These are phyloP conservation scores for Fusarium sacchari DNA, from an alignment of 2,329 filamentous ascomycete genomes.

Conservation along the genomic window DNA sequence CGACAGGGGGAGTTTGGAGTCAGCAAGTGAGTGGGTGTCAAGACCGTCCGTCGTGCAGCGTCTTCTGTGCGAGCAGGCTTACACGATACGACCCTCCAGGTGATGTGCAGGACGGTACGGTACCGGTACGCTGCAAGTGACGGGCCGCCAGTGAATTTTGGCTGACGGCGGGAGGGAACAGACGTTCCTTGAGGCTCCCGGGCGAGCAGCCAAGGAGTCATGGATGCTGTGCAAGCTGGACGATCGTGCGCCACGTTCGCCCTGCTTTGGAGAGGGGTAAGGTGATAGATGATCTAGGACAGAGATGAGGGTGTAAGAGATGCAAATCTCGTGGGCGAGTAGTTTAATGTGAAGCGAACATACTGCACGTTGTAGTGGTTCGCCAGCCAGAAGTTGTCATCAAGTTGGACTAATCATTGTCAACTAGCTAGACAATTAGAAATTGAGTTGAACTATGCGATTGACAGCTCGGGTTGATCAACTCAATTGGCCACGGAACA, in stretches of 20 bases:
- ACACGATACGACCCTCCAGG: slow-evolving; percentile 27
- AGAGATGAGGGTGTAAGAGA: slow-evolving; percentile 33
- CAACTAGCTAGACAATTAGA: neutral
- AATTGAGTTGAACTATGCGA: neutral
- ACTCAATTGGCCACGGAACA: slow-evolving; percentile 26
- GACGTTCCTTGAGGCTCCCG: slow-evolving; percentile 39
- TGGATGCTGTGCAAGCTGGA: slow-evolving; percentile 39
- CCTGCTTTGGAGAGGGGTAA: slow-evolving; percentile 36
- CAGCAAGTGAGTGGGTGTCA: slow-evolving; percentile 30
- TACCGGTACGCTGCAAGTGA: slow-evolving; percentile 5
- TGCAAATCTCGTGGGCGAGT: slow-evolving; percentile 36
- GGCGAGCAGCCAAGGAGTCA: slow-evolving; percentile 7
- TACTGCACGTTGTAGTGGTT: slow-evolving; percentile 20
- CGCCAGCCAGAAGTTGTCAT: slow-evolving; percentile 6
- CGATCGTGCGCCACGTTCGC: slow-evolving; percentile 40
- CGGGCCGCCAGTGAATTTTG: slow-evolving; percentile 17
- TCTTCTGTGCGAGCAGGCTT: slow-evolving; percentile 13
- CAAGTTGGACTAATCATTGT: neutral
- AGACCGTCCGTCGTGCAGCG: slow-evolving; percentile 24
- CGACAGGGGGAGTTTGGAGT: slow-evolving; percentile 13
- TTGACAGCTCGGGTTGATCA: neutral
- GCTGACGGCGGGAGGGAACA: slow-evolving; percentile 5
- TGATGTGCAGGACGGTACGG: slow-evolving; percentile 10
- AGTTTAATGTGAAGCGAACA: slow-evolving; percentile 39
- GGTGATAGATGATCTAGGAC: slow-evolving; percentile 19